Conservation (phyloP, 441 rosid species). For the Syzygium syzygioides region DNA sequence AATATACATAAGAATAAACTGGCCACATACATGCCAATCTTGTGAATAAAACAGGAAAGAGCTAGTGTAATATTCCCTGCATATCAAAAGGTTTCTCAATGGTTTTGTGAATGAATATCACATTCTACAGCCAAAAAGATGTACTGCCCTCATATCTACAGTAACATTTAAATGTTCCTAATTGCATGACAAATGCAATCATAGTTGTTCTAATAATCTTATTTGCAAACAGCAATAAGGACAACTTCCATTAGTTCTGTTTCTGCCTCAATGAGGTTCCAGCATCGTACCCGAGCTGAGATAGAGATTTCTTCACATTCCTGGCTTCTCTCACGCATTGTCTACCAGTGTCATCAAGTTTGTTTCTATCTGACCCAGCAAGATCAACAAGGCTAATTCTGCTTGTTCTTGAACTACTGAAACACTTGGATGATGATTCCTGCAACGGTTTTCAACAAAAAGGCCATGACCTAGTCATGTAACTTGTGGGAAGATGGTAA, state of each 20-base stretch:
- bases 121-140: background rate
- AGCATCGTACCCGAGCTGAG: slow-evolving; percentile 74
- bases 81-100: background rate
- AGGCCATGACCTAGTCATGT: background rate
- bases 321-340: slow-evolving; percentile 61
- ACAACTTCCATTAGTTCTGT: background rate
- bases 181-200: background rate
- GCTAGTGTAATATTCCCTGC: background rate
- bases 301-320: slow-evolving; percentile 72
- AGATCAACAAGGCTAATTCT: slow-evolving; percentile 82
- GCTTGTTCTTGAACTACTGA: slow-evolving; percentile 84
- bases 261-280: background rate
- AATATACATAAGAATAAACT: background rate
- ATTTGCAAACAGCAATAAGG: background rate
- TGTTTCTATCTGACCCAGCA: slow-evolving; percentile 73
- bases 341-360: slow-evolving; percentile 53
- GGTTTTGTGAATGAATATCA: background rate
- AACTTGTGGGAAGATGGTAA: background rate
- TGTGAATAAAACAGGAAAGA: background rate
- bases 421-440: slow-evolving; percentile 71
- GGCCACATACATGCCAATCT: background rate
- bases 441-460: slow-evolving; percentile 17
- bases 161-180: background rate
- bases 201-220: background rate
- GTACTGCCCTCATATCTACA: background rate